Base-by-base conservation (phyloP, 2,329 filamentous ascomycete genomes). In the Pseudocercospora eumusae region DNA sequence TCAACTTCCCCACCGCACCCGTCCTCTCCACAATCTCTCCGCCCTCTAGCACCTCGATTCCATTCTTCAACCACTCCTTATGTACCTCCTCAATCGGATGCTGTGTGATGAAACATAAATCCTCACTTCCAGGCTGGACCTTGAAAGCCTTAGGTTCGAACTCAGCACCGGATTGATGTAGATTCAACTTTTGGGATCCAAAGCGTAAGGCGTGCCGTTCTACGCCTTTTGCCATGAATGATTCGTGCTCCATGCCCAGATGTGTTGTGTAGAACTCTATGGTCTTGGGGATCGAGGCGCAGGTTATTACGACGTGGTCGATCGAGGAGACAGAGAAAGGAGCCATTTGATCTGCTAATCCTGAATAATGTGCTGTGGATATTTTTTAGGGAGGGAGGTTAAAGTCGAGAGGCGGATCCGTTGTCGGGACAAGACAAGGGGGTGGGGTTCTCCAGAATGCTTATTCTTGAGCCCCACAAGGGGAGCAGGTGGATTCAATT, bases 301-400 rank as follows among this genome's bases (percentile, higher is more conserved):
- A 84, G 1, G 85, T 88, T 18, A 88, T 77, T 63, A 88, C 85
- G 8, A 88, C 74, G 66, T 88, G 85, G 71, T 88, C 85, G 13
- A 88, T 76, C 8, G 83, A 80, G 59, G 73, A 71, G 50, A 76
- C 72, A 6, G 69, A 61, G 56, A 73, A 69, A 11, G 57, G 36
- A 15, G 70, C 57, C 68, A 70, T 73, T 9, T n/a, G 4, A 18
- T 21, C 21, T 9, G 21, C 42, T 9, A n/a, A 45, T 23, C 23
- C 9, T 45, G 42, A 23, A 20, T n/a, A n/a, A n/a, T n/a, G n/a
- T 45, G 42, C 9, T 10, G 42, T 45, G 2, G 3, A 20, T 8
- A 45, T 10, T 20, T 18, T 45, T 45, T 1, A 18, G n/a, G 20
- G 9, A n/a, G 3, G 15, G 31, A 36, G 15, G 13, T 15, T n/a